Evolutionary conservation across 2,329 filamentous ascomycete species (phyloP).

Genomic region (Zymoseptoria brevis): DNA sequence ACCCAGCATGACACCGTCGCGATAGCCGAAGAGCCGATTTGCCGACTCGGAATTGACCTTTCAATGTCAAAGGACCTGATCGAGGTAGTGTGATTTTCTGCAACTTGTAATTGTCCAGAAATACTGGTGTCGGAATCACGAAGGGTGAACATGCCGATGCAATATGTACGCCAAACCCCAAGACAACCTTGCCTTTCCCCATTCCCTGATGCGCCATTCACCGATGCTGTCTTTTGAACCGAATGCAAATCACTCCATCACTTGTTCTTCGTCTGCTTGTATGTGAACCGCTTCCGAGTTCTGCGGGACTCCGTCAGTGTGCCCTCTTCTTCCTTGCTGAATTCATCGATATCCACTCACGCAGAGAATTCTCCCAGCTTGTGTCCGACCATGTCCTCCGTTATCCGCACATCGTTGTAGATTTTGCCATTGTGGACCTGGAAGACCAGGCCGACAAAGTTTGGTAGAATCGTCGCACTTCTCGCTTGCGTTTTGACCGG

Average conservation of each 20-base stretch:
- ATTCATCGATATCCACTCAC: slow-evolving; percentile 47
- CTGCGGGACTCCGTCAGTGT: slow-evolving; percentile 32
- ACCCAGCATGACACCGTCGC: neutral
- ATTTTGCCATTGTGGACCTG: slow-evolving; percentile 87
- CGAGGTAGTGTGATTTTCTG: neutral
- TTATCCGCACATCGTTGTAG: slow-evolving; percentile 74
- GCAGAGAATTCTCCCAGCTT: slow-evolving; percentile 87
- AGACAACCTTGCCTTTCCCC: neutral
- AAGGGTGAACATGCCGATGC: neutral
- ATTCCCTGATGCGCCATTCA: neutral
- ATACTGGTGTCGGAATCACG: neutral
- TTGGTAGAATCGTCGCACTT: slow-evolving; percentile 80
- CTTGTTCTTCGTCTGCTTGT: slow-evolving; percentile 65
- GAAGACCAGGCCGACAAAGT: slow-evolving; percentile 83
- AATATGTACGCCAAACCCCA: neutral
- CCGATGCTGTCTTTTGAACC: neutral
- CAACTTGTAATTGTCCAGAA: neutral
- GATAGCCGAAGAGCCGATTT: neutral
- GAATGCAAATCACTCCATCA: slow-evolving; percentile 28
- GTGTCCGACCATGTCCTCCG: slow-evolving; percentile 93
- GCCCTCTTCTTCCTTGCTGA: neutral
- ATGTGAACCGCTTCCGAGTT: slow-evolving; percentile 59
- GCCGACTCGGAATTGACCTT: neutral
- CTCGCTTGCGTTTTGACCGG: slow-evolving; percentile 83
- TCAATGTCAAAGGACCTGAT: neutral